A percentile compares a stretch with the other conserved stretches of the same genome.
phyloP scores from a whole-genome alignment of 2,329 filamentous ascomycete genomes.

The Cytospora leucostoma region DNA sequence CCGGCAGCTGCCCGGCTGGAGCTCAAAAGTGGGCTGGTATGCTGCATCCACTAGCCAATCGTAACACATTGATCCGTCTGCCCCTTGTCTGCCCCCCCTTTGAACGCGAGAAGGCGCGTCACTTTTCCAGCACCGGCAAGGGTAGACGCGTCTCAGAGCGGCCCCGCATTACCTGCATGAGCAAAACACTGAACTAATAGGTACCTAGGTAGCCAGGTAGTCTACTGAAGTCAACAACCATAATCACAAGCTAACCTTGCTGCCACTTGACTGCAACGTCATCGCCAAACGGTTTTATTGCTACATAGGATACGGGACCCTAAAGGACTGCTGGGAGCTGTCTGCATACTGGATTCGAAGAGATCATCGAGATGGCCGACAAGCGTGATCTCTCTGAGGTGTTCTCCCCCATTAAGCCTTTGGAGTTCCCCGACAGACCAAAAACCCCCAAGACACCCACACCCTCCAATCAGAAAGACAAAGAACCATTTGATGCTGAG shows the following conservation, averaged over 20 bases:
- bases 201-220: neutral
- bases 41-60: neutral
- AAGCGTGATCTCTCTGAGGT: constrained; percentile 47
- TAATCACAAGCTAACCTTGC: neutral
- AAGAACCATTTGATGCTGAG: constrained; percentile 58
- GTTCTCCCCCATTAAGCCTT: constrained; percentile 38
- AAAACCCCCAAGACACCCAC: constrained; percentile 40
- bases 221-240: constrained; percentile 8
- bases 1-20: neutral
- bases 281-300: constrained; percentile 9
- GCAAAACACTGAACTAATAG: neutral
- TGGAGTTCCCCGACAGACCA: constrained; percentile 35
- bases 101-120: neutral
- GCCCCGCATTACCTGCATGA: neutral
- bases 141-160: neutral
- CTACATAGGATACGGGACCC: neutral
- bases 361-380: constrained; percentile 43
- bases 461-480: constrained; percentile 35
- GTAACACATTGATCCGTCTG: neutral
- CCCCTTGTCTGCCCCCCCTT: neutral
- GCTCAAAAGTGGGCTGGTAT: neutral
- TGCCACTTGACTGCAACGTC: constrained; percentile 18
- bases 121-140: neutral
- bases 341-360: neutral
- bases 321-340: too few species aligned